A percentile compares a stretch with the other conserved stretches of the same genome.
phyloP scores from a whole-genome alignment of 192 early-diverging fungal genomes.

The Chytriomyces sp. region DNA sequence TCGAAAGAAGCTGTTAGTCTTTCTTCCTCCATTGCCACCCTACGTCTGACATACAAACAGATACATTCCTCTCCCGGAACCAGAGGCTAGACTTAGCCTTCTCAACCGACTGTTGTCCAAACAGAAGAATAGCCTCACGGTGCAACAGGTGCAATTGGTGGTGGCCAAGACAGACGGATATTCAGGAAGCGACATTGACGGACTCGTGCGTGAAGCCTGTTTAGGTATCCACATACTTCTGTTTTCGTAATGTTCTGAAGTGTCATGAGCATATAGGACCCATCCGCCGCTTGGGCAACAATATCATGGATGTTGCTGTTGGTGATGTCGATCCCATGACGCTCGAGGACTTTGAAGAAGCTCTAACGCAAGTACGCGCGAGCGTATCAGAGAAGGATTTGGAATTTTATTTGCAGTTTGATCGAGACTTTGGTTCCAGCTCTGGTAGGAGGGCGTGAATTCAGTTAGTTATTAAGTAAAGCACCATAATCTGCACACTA shows the following conservation, averaged over 20 bases:
- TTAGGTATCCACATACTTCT: constrained; percentile 32
- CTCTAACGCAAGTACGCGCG: constrained; percentile 78
- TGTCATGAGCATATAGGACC: constrained; percentile 52
- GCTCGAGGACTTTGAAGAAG: constrained; percentile 75
- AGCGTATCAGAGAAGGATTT: constrained; percentile 84
- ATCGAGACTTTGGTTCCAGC: constrained; percentile 68
- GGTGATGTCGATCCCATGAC: constrained; percentile 77
- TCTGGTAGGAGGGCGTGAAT: not conserved
- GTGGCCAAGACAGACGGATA: constrained; percentile 73
- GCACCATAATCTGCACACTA: no score
- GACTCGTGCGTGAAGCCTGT: constrained; percentile 70
- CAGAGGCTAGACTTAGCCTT: constrained; percentile 63
- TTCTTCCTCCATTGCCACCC: not conserved
- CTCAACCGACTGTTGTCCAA: constrained; percentile 63
- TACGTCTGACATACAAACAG: constrained; percentile 5
- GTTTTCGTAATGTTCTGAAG: not conserved
- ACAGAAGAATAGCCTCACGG: constrained; percentile 59
- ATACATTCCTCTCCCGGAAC: constrained; percentile 87
- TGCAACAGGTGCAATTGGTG: constrained; percentile 62
- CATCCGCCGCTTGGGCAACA: constrained; percentile 63
- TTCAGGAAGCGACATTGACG: constrained; percentile 89
- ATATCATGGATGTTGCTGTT: constrained; percentile 53
- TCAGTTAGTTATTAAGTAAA: no score
- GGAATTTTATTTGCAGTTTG: constrained; percentile 72
- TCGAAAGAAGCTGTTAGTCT: constrained; percentile 54